phyloP scores from a whole-genome alignment of 768 basidiomycete species.

The Fibroporia radiculosa region DNA sequence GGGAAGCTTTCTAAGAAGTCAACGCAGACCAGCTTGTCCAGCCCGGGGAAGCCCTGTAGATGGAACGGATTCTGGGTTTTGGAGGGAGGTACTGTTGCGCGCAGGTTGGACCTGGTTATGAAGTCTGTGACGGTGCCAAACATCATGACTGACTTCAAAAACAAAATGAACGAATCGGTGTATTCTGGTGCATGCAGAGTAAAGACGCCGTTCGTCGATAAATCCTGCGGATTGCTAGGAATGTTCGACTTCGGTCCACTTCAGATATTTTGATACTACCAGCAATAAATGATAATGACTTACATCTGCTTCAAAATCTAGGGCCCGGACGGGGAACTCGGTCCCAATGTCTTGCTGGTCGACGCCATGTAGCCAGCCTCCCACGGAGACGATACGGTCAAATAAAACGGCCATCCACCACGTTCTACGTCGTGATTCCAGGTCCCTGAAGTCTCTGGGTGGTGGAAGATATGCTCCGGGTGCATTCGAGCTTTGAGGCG shows the following conservation, averaged over 20 bases:
- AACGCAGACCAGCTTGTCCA: conserved; percentile 60
- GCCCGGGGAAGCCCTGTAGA: conserved; percentile 55
- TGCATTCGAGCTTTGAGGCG: conserved; percentile 56
- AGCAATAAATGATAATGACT: conserved; percentile 15
- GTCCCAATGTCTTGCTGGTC: conserved; percentile 82
- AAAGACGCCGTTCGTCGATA: conserved; percentile 57
- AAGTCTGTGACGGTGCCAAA: conserved; percentile 83
- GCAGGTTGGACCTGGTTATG: conserved; percentile 68
- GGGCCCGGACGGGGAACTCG: conserved; percentile 66
- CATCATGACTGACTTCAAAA: conserved; percentile 78
- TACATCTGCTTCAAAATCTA: conserved; percentile 74
- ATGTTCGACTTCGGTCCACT: conserved; percentile 38
- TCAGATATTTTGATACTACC: not conserved
- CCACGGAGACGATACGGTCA: conserved; percentile 62
- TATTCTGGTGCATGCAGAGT: conserved; percentile 66
- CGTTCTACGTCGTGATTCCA: conserved; percentile 72
- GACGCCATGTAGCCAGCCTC: conserved; percentile 82
- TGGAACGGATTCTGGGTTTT: conserved; percentile 69
- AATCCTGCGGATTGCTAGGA: conserved; percentile 69
- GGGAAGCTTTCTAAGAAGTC: conserved; percentile 71
- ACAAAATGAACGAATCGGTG: conserved; percentile 74
- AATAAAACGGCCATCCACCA: conserved; percentile 93
- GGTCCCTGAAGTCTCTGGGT: conserved; percentile 65
- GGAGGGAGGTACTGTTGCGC: conserved; percentile 55
- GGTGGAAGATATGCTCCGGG: conserved; percentile 76